Conservation (phyloP, 2,329 filamentous ascomycete genomes). For the Tolypocladium nubicola region DNA sequence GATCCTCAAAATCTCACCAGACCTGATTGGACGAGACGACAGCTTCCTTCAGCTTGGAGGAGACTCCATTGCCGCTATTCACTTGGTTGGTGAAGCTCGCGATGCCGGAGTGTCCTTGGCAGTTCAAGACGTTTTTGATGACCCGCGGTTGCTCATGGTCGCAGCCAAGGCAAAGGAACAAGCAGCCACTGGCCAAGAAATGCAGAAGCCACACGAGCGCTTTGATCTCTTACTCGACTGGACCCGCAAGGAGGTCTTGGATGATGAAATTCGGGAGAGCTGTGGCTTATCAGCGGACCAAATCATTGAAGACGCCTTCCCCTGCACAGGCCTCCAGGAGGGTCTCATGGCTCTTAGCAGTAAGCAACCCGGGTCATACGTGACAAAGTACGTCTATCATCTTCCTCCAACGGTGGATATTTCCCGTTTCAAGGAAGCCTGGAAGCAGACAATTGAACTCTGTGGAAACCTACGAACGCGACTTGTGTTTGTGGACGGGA, state of each 20-base stretch:
- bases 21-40: neutral
- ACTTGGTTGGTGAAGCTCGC: conserved; percentile 3
- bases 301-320: neutral
- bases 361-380: neutral
- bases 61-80: conserved; percentile 12
- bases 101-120: neutral
- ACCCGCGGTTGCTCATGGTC: neutral
- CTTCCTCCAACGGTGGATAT: neutral
- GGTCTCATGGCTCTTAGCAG: neutral
- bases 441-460: neutral
- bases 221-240: too few relatives aligned
- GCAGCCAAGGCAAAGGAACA: neutral
- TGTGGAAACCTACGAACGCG: neutral
- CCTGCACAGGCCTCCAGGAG: neutral
- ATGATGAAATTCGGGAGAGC: too few relatives aligned
- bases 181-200: neutral
- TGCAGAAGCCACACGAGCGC: too few relatives aligned
- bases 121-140: neutral
- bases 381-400: neutral
- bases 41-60: conserved; percentile 11
- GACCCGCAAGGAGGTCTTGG: too few relatives aligned
- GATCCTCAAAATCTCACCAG: too few relatives aligned
- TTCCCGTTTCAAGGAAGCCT: neutral
- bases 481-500: neutral
- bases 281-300: too few relatives aligned